Percentiles rank a stretch among this genome's conserved stretches.
Conservation (phyloP, 352 stramenopile genomes). For the Phytophthora ramorum region DNA sequence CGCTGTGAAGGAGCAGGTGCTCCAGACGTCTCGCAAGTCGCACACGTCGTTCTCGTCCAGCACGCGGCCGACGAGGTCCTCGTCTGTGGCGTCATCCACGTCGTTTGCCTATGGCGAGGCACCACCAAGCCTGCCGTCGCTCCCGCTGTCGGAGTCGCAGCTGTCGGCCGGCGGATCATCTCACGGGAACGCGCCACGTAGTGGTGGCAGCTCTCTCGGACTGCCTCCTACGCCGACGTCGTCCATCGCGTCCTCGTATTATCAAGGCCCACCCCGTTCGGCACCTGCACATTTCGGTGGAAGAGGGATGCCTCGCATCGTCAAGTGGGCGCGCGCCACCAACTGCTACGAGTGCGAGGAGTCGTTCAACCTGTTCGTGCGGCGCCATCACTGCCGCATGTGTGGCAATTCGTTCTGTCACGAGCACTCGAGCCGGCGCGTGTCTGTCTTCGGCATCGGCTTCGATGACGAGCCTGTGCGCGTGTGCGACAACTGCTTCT, state of each 20-base stretch:
- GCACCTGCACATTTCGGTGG: constrained; percentile 40
- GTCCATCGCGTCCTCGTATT: constrained; percentile 41
- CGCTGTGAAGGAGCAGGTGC: constrained; percentile 62
- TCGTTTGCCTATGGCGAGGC: constrained; percentile 50
- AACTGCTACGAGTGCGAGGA: constrained; percentile 89
- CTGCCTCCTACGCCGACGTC: constrained; percentile 41
- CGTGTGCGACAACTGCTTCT: constrained; percentile 89
- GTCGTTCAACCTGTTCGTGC: constrained; percentile 84
- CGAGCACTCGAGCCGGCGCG: constrained; percentile 80
- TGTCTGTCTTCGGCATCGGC: constrained; percentile 78
- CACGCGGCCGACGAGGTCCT: constrained; percentile 70
- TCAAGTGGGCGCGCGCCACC: constrained; percentile 84
- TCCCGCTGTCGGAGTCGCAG: constrained; percentile 55
- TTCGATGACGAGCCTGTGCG: constrained; percentile 87
- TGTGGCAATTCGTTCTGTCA: constrained; percentile 90
- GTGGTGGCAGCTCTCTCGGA: constrained; percentile 37
- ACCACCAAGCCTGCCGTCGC: constrained; percentile 44
- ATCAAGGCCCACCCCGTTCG: constrained; percentile 35
- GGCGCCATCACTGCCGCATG: constrained; percentile 88
- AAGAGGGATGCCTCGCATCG: constrained; percentile 58
- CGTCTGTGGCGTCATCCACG: constrained; percentile 63
- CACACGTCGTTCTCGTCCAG: constrained; percentile 70
- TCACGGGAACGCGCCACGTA: constrained; percentile 24
- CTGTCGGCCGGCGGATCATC: constrained; percentile 43
- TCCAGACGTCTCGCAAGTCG: constrained; percentile 56